Evolutionary conservation across 176 grass and related monocot genomes (phyloP), one percentile per base, ranked within the genome.

Genomic region (Calamus simplicifolius): DNA sequence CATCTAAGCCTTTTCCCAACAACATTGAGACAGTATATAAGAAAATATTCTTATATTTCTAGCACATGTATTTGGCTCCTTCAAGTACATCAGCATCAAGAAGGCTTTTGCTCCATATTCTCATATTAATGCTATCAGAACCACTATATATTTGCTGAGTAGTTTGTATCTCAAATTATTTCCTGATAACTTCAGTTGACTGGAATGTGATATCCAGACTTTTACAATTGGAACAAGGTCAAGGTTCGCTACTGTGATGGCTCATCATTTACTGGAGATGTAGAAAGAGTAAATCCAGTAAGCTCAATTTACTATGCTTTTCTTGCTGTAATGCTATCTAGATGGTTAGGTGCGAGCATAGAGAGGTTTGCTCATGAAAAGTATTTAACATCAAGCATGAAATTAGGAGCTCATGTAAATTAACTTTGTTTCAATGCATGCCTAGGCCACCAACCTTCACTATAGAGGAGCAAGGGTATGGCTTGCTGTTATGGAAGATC

Each of bases 201-300:
- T 43, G 8, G 35, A 43, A 43, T 43, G 7, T 51, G 19, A 58
- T 29, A 12, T 27, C 35, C 77, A 93, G 89, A 88, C 75, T 93
- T 93, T 62, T 88, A 81, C 54, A 93, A 88, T 52, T 93, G 89
- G 84, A 93, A 93, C 51, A 88, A 75, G 59, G 74, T 88, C 29
- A 93, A 93, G 66, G 57, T 93, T 75, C 86, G 80, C 35, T 93
- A 93, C 16, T 93, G 89, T 53, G 89, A 93, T 27, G 89, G 89
- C 43, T 84, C 84, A 31, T 93, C 89, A 25, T 94, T 87, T 72
- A 88, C 84, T 30, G 89, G 89, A 28, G 89, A 94, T 27, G 57
- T 94, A 18, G 77, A 78, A 23, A 8, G 59, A 29, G 74, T 94
- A 12, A 84, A 78, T 71, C 75, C 66, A 50, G 75, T 78, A 57